These are phyloP conservation scores for Scheffersomyces spartinae DNA, from an alignment of 805 yeast genomes.

Conservation along the genomic window DNA sequence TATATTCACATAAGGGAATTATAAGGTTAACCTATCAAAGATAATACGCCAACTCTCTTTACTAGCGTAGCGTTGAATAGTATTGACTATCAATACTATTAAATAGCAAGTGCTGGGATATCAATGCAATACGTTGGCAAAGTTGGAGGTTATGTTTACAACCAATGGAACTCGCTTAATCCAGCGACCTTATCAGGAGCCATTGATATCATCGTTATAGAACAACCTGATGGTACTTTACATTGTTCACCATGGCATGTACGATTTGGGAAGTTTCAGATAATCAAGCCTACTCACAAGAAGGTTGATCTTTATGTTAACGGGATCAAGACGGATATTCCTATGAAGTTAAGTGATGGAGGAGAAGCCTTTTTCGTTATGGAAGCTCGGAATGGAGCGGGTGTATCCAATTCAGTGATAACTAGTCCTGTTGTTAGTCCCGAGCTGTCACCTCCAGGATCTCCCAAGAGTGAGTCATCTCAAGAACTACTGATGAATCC, in stretches of 20 bases:
- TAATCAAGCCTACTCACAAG: slow-evolving; percentile 89
- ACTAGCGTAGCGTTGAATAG: too few relatives aligned
- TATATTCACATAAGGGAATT: too few relatives aligned
- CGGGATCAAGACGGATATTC: slow-evolving; percentile 67
- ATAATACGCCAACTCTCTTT: too few relatives aligned
- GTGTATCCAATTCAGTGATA: slow-evolving; percentile 63
- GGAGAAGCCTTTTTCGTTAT: slow-evolving; percentile 98
- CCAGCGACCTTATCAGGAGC: slow-evolving; percentile 97
- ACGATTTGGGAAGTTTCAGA: slow-evolving; percentile 87
- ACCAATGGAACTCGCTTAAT: slow-evolving; percentile 93
- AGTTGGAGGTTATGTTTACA: slow-evolving; percentile 89
- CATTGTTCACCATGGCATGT: slow-evolving; percentile 96
- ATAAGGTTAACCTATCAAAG: too few relatives aligned
- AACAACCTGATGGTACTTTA: slow-evolving; percentile 69
- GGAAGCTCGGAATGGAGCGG: slow-evolving; percentile 52
- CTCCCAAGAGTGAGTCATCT: slow-evolving; percentile 11
- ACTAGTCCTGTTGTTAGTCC: slow-evolving; percentile 81
- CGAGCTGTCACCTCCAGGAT: slow-evolving; percentile 45
- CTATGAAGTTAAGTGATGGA: slow-evolving; percentile 95
- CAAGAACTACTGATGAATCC: too few relatives aligned
- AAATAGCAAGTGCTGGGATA: too few relatives aligned
- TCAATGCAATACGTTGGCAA: slow-evolving; percentile 98
- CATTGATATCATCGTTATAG: slow-evolving; percentile 90
- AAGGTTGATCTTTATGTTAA: slow-evolving; percentile 84
- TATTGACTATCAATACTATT: too few relatives aligned